Evolutionary conservation across 148 eudicot genomes (phyloP), one percentile per base, ranked within the genome.

Genomic region (Spergularia bocconei): DNA sequence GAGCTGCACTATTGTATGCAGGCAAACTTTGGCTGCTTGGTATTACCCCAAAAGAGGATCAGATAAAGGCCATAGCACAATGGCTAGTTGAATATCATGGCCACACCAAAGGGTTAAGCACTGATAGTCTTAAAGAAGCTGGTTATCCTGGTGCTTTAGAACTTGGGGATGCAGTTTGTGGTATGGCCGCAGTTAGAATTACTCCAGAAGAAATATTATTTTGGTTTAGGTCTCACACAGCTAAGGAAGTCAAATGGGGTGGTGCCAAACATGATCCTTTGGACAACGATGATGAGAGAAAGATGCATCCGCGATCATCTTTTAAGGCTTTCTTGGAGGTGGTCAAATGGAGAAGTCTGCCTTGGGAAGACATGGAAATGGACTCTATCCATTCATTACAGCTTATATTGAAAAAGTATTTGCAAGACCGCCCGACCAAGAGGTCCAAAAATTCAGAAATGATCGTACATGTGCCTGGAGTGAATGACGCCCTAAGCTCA

Each of bases 341-440:
- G 62, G 96, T 90, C 14, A 92, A 90, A 79, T 80, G 88, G 84
- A 85, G 93, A 73, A 87, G 97, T 82, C 66, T 83, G 33, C 93
- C 90, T 4, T 92, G 97, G 97, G 96, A 90, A 80, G 95, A 90
- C 61, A 86, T 91, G 82, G 94, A 91, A 80, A 90, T 92, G 97
- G 97, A 92, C 79, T 88, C 97, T n/a, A 86, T 92, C 68, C 91
- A 90, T 83, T 90, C 96, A 10, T 75, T 90, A 60, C 93, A 87
- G 66, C 81, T 91, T 44, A 87, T 89, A 86, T 79, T 90, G 70
- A 80, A 87, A 86, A 89, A 85, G 33, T 84, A 84, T 56, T 79
- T 88, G 78, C 80, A 74, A 67, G 90, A 83, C 55, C 81, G 79
- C 47, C 69, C 21, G 25, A 67, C 14, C 11, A 79, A 70, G 54